A percentile compares a stretch with the other conserved stretches of the same genome.
Conservation (phyloP, 257 asterid genomes). For the Ligustrum vulgare region DNA sequence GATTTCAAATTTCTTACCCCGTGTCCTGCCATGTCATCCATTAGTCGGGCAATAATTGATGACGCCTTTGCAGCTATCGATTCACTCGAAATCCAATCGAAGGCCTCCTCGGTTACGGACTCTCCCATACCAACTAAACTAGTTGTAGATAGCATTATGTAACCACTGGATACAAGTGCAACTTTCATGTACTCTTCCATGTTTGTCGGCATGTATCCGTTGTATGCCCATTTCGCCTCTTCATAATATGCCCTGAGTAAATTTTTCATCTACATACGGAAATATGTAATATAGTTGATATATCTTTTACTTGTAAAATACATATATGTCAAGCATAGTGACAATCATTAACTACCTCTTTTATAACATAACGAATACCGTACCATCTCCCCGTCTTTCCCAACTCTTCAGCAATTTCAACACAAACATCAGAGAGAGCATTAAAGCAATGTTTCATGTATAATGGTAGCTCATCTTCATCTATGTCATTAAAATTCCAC, state of each 20-base stretch:
- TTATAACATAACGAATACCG: conserved; percentile 10
- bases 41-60: neutral
- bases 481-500: conserved; percentile 21
- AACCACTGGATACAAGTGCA: neutral
- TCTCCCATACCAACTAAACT: conserved; percentile 30
- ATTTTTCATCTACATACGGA: neutral
- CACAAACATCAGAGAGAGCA: conserved; percentile 9
- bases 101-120: conserved; percentile 3
- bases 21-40: neutral
- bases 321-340: neutral
- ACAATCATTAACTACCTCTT: conserved; percentile 20
- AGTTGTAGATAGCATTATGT: neutral
- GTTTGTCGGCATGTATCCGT: neutral
- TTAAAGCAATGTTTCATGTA: conserved; percentile 18
- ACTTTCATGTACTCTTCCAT: neutral
- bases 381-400: conserved; percentile 2
- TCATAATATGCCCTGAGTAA: neutral
- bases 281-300: neutral
- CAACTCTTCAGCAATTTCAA: conserved; percentile 25
- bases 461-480: conserved; percentile 18
- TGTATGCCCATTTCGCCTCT: conserved; percentile 34
- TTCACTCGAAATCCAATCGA: conserved; percentile 31
- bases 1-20: neutral
- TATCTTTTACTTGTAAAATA: neutral
- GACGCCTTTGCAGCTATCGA: neutral